Evolutionary conservation across 2,329 filamentous ascomycete genomes (phyloP).

Genomic region (Sporothrix euskadiensis): DNA sequence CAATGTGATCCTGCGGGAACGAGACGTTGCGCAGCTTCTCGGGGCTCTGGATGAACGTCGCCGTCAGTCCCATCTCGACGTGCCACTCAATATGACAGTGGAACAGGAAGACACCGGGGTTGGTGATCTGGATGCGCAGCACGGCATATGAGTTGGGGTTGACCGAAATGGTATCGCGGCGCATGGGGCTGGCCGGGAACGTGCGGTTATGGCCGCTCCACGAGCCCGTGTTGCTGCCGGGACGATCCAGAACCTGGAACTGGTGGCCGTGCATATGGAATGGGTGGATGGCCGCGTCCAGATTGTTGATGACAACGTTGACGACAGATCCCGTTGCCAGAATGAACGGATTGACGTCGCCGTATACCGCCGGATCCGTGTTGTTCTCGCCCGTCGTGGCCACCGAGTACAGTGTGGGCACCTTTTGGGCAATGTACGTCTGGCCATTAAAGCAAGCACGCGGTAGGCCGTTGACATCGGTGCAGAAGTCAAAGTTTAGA

Average conservation of each 20-base stretch:
- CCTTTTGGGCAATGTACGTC: conserved; percentile 67
- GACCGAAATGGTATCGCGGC: conserved; percentile 45
- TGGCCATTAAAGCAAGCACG: conserved; percentile 66
- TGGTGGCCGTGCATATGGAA: conserved; percentile 59
- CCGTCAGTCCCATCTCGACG: conserved; percentile 58
- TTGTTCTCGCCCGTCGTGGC: conserved; percentile 55
- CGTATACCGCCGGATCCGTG: conserved; percentile 46
- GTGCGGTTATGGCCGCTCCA: conserved; percentile 41
- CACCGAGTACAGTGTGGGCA: conserved; percentile 72
- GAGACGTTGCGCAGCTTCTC: conserved; percentile 55
- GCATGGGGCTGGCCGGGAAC: conserved; percentile 38
- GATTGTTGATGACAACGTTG: conserved; percentile 54
- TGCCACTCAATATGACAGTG: conserved; percentile 66
- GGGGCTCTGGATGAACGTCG: conserved; percentile 58
- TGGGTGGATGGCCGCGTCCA: conserved; percentile 49
- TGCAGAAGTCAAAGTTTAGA: conserved; percentile 59
- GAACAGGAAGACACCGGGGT: conserved; percentile 58
- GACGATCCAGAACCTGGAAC: conserved; percentile 54
- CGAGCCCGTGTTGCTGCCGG: conserved; percentile 41
- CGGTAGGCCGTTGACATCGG: conserved; percentile 60
- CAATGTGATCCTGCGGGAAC: conserved; percentile 61
- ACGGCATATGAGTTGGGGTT: conserved; percentile 50
- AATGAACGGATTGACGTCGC: conserved; percentile 46
- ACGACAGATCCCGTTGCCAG: conserved; percentile 44
- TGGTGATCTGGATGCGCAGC: conserved; percentile 53